Evolutionary conservation across 2,329 filamentous ascomycete genomes (phyloP).

Genomic region (Blastomyces parvus): DNA sequence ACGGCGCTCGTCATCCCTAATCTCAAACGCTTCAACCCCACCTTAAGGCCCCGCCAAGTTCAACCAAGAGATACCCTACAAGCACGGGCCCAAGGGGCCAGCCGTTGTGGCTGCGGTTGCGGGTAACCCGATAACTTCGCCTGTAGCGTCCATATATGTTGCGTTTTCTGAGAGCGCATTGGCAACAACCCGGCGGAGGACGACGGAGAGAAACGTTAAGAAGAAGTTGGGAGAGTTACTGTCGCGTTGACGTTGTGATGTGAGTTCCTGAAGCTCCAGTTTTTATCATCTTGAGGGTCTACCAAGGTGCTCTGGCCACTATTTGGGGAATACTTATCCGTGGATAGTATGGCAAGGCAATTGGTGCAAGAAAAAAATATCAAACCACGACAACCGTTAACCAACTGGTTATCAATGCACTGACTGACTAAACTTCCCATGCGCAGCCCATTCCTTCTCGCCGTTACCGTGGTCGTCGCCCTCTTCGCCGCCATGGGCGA

Average conservation of each 20-base stretch:
- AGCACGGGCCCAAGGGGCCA: not conserved
- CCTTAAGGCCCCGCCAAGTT: not conserved
- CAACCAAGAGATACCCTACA: not conserved
- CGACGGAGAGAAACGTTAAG: not conserved
- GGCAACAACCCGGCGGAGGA: not conserved
- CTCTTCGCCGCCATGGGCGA: constrained; percentile 12
- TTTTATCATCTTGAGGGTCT: not conserved
- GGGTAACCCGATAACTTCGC: not conserved
- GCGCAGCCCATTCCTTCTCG: constrained; percentile 9
- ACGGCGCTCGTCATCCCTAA: not conserved
- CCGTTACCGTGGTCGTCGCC: constrained; percentile 4
- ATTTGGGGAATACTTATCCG: too few species aligned
- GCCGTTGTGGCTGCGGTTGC: not conserved
- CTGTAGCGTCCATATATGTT: not conserved
- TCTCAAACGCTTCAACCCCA: not conserved
- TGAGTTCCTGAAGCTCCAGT: not conserved
- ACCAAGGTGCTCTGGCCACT: not conserved
- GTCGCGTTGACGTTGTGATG: constrained; percentile 6
- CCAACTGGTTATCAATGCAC: not conserved
- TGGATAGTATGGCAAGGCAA: too few species aligned
- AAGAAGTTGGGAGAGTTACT: not conserved
- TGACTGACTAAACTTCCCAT: not conserved
- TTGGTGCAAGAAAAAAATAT: too few species aligned
- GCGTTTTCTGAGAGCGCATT: not conserved
- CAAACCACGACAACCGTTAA: too few species aligned